Base-by-base conservation (phyloP, 1,139 yeast species). In the Geotrichum histeridarum region DNA sequence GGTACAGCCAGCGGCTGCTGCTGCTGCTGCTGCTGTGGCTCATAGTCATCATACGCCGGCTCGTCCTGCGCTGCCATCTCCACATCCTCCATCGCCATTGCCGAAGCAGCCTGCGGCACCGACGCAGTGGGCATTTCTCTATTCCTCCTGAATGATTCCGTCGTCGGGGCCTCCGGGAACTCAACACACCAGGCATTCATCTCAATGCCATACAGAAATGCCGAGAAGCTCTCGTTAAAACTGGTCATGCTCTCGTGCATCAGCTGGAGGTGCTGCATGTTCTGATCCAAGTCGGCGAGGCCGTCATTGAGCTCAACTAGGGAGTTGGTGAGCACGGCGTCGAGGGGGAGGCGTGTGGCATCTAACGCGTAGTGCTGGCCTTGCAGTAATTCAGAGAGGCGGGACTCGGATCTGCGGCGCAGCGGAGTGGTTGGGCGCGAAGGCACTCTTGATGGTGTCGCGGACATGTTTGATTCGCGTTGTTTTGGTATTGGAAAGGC, bases 161-260 rank as follows among this genome's bases (percentile, higher is more conserved):
- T 56, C 8, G 66, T 65, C 4, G 80, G 78, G 0, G 75, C 73
- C 60, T 78, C 80, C 14, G 68, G 67, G 59, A 82, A 82, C 65
- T 82, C 86, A 42, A 81, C 82, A 64, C 88, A 82, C 81, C 86
- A 83, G 68, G 85, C 84, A 54, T 84, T 82, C 68, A 83, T 80
- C 55, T 81, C 77, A 53, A 83, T 68, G 1, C 88, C 86, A 61
- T 82, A 82, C 56, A 83, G 65, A 56, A 83, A 81, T 57, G 84
- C 76, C 1, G 84, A 79, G 66, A 83, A 82, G 12, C 83, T 77
- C 64, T 83, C 88, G 61, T 82, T 83, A 67, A 83, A 82, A 35
- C 75, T 73, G 9, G 69, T 67, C 8, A 83, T 67, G 3, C 79
- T 75, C 51, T 78, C 75, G 63, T 83, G 84, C 22, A 82, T 74